These are phyloP conservation scores for Lasiosphaeria miniovina DNA, from an alignment of 495 filamentous ascomycete species.

Conservation along the genomic window DNA sequence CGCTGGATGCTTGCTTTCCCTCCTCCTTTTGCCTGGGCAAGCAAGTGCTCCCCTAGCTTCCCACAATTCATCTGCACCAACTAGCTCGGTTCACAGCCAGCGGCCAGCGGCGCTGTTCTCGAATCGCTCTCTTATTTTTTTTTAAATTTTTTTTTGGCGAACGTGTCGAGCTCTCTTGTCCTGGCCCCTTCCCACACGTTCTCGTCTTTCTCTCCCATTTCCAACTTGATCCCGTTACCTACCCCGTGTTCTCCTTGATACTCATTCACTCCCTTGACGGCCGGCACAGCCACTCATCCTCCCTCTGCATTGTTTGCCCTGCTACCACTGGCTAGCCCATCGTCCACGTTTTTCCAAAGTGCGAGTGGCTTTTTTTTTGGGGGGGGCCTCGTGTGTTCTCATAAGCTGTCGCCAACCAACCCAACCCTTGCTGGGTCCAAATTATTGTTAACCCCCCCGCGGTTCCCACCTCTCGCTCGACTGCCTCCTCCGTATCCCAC, in stretches of 20 bases:
- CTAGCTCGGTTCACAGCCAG: slow-evolving; percentile 10
- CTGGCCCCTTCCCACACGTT: slow-evolving; percentile 9
- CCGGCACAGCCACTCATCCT: slow-evolving; percentile 14
- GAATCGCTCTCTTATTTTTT: slow-evolving; percentile 16
- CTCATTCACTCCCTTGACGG: background rate
- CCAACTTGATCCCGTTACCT: slow-evolving; percentile 3
- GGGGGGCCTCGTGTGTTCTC: slow-evolving; percentile 15
- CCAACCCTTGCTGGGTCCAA: slow-evolving; percentile 31
- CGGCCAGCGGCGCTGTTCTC: slow-evolving; percentile 15
- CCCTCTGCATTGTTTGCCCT: slow-evolving; percentile 15
- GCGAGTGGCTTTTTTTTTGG: slow-evolving; percentile 17
- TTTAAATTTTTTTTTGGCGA: slow-evolving; percentile 24
- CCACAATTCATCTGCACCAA: slow-evolving; percentile 15
- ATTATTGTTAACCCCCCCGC: slow-evolving; percentile 39
- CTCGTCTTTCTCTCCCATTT: background rate
- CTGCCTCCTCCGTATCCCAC: slow-evolving; percentile 9
- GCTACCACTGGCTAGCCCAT: slow-evolving; percentile 13
- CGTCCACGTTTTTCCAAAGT: slow-evolving; percentile 19
- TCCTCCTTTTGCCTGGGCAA: slow-evolving; percentile 8
- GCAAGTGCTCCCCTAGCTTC: slow-evolving; percentile 12
- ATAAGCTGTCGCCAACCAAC: slow-evolving; percentile 15
- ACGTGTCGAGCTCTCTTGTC: background rate
- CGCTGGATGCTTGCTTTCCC: slow-evolving; percentile 3
- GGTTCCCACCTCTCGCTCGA: slow-evolving; percentile 11
- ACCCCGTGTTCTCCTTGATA: slow-evolving; percentile 1